Evolutionary conservation across 1,139 yeast species (phyloP).

Genomic region (Candida sp.): DNA sequence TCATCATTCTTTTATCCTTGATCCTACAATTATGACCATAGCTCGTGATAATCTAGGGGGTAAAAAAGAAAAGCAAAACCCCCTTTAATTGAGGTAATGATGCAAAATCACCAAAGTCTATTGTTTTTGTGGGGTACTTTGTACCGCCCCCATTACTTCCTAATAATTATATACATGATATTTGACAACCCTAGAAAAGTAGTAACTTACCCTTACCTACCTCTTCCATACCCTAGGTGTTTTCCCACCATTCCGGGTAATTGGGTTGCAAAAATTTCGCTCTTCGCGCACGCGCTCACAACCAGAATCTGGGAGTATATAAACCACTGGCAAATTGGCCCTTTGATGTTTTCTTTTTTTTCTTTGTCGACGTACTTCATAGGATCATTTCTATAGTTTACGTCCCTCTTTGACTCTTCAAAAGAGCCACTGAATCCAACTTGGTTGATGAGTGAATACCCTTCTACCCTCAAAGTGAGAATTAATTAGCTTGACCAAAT

Average conservation of each 20-base stretch:
- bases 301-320: neutral
- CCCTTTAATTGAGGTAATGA: neutral
- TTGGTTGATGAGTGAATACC: constrained; percentile 98
- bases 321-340: neutral
- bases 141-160: too few relatives aligned
- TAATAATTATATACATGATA: too few relatives aligned
- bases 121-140: too few relatives aligned
- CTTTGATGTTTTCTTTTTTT: constrained; percentile 19
- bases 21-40: neutral
- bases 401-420: constrained; percentile 99
- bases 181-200: too few relatives aligned
- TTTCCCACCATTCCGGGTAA: too few relatives aligned
- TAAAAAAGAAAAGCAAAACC: neutral
- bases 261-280: too few relatives aligned
- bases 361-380: constrained; percentile 57
- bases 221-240: neutral
- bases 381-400: constrained; percentile 99
- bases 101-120: neutral
- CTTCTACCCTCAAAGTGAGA: constrained; percentile 85
- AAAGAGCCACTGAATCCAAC: constrained; percentile 99
- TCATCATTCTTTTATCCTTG: neutral
- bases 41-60: neutral
- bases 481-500: constrained; percentile 76
- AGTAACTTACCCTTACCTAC: neutral
- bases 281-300: too few relatives aligned